A percentile compares a stretch with the other conserved stretches of the same genome.
Evolutionary conservation across 2,329 filamentous ascomycete genomes (phyloP).

Genomic region (Aspergillus unguis): DNA sequence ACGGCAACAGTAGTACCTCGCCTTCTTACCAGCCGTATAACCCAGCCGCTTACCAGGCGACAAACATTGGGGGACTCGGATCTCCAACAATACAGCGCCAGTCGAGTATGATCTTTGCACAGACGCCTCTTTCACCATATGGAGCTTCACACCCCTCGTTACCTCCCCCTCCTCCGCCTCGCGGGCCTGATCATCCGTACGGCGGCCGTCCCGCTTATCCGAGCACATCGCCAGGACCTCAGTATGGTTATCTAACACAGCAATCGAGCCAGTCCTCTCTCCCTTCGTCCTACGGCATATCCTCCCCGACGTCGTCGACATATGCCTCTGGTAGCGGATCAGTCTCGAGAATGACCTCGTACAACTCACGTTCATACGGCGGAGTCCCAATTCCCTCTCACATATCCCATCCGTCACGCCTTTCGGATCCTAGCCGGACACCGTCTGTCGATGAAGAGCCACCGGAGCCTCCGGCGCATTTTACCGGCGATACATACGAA

Average conservation of each 20-base stretch:
- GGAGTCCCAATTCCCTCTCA: slow-evolving; percentile 23
- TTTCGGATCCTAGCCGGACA: slow-evolving; percentile 17
- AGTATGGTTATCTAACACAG: slow-evolving; percentile 29
- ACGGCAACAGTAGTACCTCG: slow-evolving; percentile 20
- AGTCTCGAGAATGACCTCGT: slow-evolving; percentile 16
- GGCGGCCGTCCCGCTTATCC: slow-evolving; percentile 33
- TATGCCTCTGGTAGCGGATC: slow-evolving; percentile 26
- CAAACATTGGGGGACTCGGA: slow-evolving; percentile 27
- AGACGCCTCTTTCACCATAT: slow-evolving; percentile 33
- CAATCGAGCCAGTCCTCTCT: slow-evolving; percentile 25
- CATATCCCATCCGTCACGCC: slow-evolving; percentile 23
- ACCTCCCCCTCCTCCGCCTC: slow-evolving; percentile 38
- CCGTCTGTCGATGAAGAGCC: slow-evolving; percentile 30
- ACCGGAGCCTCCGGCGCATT: slow-evolving; percentile 34
- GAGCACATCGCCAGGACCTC: slow-evolving; percentile 21
- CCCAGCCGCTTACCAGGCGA: slow-evolving; percentile 48
- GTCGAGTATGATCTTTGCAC: slow-evolving; percentile 27
- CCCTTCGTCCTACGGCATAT: slow-evolving; percentile 22
- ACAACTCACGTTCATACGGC: slow-evolving; percentile 22
- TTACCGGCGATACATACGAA: slow-evolving; percentile 26
- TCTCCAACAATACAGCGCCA: slow-evolving; percentile 35
- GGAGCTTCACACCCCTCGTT: slow-evolving; percentile 25
- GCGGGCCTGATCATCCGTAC: slow-evolving; percentile 38
- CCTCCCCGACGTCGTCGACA: slow-evolving; percentile 20
- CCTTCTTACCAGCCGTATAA: slow-evolving; percentile 47